Percentiles rank a stretch among this genome's conserved stretches.
phyloP scores from a whole-genome alignment of 305 asterid genomes.

The Stenogyne calaminthoides region DNA sequence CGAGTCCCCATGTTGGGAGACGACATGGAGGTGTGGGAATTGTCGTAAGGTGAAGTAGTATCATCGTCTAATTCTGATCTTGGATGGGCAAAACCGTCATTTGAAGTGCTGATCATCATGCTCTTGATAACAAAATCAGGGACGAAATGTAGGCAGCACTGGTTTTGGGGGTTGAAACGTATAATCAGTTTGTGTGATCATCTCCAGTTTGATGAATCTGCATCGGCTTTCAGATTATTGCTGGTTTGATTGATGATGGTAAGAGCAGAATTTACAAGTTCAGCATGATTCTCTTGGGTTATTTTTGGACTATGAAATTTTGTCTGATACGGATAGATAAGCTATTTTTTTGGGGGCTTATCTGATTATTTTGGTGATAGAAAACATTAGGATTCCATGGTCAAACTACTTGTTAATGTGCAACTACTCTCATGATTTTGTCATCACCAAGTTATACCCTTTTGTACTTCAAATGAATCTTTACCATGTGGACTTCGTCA shows the following conservation, averaged over 20 bases:
- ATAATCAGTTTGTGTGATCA: background rate
- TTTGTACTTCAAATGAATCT: background rate
- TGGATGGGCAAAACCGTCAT: background rate
- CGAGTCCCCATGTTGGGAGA: conserved; percentile 48
- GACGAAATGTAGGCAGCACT: conserved; percentile 7
- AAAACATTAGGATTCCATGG: conserved; percentile 26
- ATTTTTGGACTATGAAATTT: background rate
- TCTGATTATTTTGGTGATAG: conserved; percentile 47
- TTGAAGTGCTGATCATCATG: background rate
- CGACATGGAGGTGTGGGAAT: conserved; percentile 82
- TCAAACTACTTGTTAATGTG: background rate
- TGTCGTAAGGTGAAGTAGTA: conserved; percentile 73
- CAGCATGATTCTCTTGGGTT: background rate
- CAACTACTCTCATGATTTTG: background rate
- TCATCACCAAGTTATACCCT: conserved; percentile 7
- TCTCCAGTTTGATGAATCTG: conserved; percentile 6
- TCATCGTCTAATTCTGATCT: background rate
- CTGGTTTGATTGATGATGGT: conserved; percentile 10
- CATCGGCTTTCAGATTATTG: background rate
- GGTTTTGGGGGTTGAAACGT: background rate
- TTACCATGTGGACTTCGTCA: background rate
- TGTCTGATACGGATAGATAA: conserved; percentile 34
- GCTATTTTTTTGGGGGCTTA: conserved; percentile 49
- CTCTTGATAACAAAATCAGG: background rate
- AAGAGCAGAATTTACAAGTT: background rate